Evolutionary conservation across 1,284 basidiomycete species (phyloP), one percentile per base, ranked within the genome.

Genomic region (Ceratobasidium sp.): DNA sequence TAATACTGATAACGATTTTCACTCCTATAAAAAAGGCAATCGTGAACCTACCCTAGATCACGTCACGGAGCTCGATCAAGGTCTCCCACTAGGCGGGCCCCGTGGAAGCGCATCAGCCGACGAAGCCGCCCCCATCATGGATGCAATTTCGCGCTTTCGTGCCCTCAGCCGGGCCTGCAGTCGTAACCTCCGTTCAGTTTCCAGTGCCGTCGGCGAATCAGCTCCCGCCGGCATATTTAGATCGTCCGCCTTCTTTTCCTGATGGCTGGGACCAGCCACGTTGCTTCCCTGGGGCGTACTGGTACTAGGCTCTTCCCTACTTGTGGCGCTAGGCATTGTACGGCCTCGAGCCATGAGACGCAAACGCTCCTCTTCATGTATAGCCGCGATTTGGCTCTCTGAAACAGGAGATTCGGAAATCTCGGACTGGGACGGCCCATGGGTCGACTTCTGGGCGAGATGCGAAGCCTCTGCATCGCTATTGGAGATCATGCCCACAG

Each of bases 31-130:
- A 34, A 21, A 4, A 23, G 21, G 48, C 48, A 23, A 52, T 52
- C 18, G 26, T 23, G 26, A 52, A 32, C 23, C 52, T 14, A 32
- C 28, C 53, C 53, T 34, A 28, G 2, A 36, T 57, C 53, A 57
- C 53, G 53, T 57, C 53, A 57, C 64, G 52, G 23, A 36, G 36
- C 64, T 67, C 64, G 64, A 67, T 67, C 64, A 67, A 53, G 34
- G 36, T 39, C 21, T 55, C 46, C 64, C 64, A 67, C 48, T 16
- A 3, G 61, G 30, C 30, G 53, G 41, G 39, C 28, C 46, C n/a
- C 55, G 67, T 60, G 67, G 28, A 34, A 55, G 57, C 10, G 46
- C 41, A 60, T 71, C 50, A 53, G 41, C 67, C 53, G 59, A 61
- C 59, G 59, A 61, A 61, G 41, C 39, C 23, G 53, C 52, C 14